Evolutionary conservation across 2,329 filamentous ascomycete genomes (phyloP).

Genomic region (Claviceps capensis): DNA sequence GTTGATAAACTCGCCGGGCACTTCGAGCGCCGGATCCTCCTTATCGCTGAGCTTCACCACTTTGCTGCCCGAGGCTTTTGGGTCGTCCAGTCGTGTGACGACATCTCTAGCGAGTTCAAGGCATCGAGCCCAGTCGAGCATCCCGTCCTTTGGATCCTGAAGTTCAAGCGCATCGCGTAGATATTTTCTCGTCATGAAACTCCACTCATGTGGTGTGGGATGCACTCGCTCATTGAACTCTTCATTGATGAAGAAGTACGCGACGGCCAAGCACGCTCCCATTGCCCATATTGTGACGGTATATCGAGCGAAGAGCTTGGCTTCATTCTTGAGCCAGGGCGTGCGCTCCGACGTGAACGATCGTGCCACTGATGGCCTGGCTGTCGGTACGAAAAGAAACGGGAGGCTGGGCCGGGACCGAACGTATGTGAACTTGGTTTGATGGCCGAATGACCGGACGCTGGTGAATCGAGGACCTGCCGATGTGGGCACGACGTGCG

Average conservation of each 20-base stretch:
- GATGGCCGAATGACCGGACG: slow-evolving; percentile 15
- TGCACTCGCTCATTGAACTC: slow-evolving; percentile 62
- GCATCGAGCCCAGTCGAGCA: slow-evolving; percentile 54
- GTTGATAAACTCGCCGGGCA: slow-evolving; percentile 47
- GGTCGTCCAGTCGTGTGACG: slow-evolving; percentile 56
- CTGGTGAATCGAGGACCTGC: slow-evolving; percentile 10
- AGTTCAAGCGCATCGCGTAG: slow-evolving; percentile 51
- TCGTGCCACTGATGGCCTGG: slow-evolving; percentile 46
- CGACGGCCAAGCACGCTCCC: slow-evolving; percentile 43
- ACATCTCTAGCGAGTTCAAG: slow-evolving; percentile 46
- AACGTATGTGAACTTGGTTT: slow-evolving; percentile 16
- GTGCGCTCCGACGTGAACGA: slow-evolving; percentile 69
- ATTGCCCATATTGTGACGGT: slow-evolving; percentile 52
- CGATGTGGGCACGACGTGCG: slow-evolving; percentile 3
- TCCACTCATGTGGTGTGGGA: slow-evolving; percentile 77
- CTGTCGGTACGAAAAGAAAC: slow-evolving; percentile 34
- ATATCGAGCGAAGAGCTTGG: slow-evolving; percentile 56
- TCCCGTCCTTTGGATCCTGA: slow-evolving; percentile 36
- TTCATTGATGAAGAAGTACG: slow-evolving; percentile 53
- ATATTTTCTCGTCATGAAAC: slow-evolving; percentile 52
- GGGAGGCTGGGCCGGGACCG: slow-evolving; percentile 24
- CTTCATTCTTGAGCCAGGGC: slow-evolving; percentile 55
- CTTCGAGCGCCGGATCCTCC: slow-evolving; percentile 55
- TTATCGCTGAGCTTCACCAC: slow-evolving; percentile 41
- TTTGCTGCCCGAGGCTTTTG: slow-evolving; percentile 51